Evolutionary conservation across 106 monocot genomes (phyloP).

Genomic region (Acorus calamus): DNA sequence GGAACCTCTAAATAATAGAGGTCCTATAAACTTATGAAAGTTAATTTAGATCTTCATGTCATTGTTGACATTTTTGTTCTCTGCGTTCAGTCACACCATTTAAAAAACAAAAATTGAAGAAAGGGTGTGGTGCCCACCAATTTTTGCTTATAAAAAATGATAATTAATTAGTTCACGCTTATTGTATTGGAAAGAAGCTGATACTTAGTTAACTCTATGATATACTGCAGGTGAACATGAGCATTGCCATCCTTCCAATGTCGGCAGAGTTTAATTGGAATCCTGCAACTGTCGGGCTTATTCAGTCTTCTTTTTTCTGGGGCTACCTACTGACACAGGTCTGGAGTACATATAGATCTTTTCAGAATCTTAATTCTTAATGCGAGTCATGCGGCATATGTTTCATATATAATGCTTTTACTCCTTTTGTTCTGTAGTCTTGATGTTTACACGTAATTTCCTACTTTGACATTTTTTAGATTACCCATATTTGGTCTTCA

Average conservation of each 20-base stretch:
- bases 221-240: slow-evolving; percentile 84
- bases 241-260: slow-evolving; percentile 99
- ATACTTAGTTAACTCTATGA: neutral
- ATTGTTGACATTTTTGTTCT: no score
- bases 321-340: slow-evolving; percentile 97
- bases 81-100: no score
- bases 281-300: slow-evolving; percentile 80
- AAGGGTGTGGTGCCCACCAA: no score
- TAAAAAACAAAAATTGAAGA: no score
- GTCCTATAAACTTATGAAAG: no score
- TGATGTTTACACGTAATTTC: no score
- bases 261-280: slow-evolving; percentile 79
- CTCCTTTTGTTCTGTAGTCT: no score
- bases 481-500: neutral
- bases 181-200: no score
- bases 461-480: neutral
- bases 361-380: neutral
- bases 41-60: no score
- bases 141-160: no score
- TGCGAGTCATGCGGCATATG: neutral
- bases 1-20: no score
- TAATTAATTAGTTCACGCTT: no score
- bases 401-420: neutral
- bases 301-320: slow-evolving; percentile 98
- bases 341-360: neutral